Evolutionary conservation across 2,329 filamentous ascomycete genomes (phyloP), one percentile per base, ranked within the genome.

Genomic region (Cladophialophora bantiana): DNA sequence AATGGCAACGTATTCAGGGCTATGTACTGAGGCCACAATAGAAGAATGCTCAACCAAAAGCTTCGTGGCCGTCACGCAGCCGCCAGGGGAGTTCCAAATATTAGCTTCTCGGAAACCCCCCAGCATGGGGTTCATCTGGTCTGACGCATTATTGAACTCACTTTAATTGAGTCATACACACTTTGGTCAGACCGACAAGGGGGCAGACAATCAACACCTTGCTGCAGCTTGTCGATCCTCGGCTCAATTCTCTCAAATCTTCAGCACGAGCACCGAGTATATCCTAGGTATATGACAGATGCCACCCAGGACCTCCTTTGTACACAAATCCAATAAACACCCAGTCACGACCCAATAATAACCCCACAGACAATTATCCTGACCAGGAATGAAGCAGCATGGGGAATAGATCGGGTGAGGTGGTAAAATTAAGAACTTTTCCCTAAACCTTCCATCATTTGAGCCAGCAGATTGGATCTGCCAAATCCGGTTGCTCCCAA

Each of bases 401-500:
- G 26, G 7, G 45, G 45, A 50, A 50, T 50, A 50, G 45, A 50
- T 50, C 53, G 53, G 53, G 35, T 26, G 26, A 34, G n/a, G 55
- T 58, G 55, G 55, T 58, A 58, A 58, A 36, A 36, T 31, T 31
- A 34, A 58, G 34, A 36, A 42, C 31, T n/a, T 36, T 55, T 36
- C 53, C 34, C 53, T 20, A 36, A 53, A 36, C 31, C 31, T 35
- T 34, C n/a, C 53, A n/a, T 34, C 31, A n/a, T 26, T 9, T 50
- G 45, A n/a, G n/a, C 13, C 40, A 55, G 60, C 62, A 65, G 59
- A 65, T 65, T 65, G 56, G 53, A 58, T 58, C 62, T 65, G 40
- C 62, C 62, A 54, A 10, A 59, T 60, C 32, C 34, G 50, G 62
- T 45, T 38, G 26, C 53, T n/a, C n/a, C 26, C 15, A 52, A 31